Base-by-base conservation (phyloP, 192 early-diverging fungal genomes). In the Geranomyces variabilis region DNA sequence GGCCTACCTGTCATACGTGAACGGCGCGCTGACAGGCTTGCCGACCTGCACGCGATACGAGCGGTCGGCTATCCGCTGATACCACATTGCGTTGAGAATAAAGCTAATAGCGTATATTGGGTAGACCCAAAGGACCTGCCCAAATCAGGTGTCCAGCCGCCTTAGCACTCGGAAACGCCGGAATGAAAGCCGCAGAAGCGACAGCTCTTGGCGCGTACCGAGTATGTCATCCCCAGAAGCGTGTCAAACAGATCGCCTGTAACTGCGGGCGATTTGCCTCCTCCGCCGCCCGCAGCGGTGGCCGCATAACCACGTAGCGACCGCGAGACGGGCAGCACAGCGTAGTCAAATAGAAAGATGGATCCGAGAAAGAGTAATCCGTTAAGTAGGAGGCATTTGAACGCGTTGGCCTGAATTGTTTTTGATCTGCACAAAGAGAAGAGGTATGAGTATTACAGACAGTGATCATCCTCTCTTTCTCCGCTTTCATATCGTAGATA, bases 61-160 rank as follows among this genome's bases (percentile, higher is more conserved):
- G 14, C 83, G 61, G 36, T 84, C 78, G 1, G 88, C 88, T 56
- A 89, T 89, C 31, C 75, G 60, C 65, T 87, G 82, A 63, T 86
- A 89, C 83, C 82, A 86, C 8, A 79, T 72, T 19, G 81, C 34
- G 59, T 83, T 87, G 34, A 88, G 62, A 2, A 86, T 60, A 49
- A 88, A 81, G 57, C 80, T 82, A 14, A 83, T 56, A 14, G 74
- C 30, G 69, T 84, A 85, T 14, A 87, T 58, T 13, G 88, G 87
- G 47, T 84, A 86, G 28, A 84, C 63, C 87, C 87, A 89, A n/a
- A 87, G 75, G 28, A 83, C 30, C 77, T 82, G 45, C 8, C 3
- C 7, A 6, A 26, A 26, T 9, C n/a, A 4, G 24, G 17, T 53
- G n/a, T n/a, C n/a, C n/a, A n/a, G n/a, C n/a, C n/a, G n/a, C n/a